Conservation (phyloP, 2,329 filamentous ascomycete genomes). For the Knufia petricola region DNA sequence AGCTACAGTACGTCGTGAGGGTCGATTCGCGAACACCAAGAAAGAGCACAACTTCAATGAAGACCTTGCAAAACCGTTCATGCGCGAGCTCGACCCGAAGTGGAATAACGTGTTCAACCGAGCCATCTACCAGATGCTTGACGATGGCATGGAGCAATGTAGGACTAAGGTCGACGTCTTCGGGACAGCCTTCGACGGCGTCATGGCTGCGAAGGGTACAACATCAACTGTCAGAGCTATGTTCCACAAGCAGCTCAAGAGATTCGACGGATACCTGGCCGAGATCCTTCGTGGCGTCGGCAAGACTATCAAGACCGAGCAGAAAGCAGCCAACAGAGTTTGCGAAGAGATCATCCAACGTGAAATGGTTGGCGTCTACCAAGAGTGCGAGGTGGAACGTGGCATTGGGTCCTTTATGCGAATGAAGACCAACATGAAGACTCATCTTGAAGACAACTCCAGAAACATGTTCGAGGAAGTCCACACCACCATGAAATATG, state of each 20-base stretch:
- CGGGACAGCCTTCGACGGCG: constrained; percentile 20
- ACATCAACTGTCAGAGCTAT: constrained; percentile 31
- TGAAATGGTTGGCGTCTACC: constrained; percentile 41
- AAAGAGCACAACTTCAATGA: constrained; percentile 29
- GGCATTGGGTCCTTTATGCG: constrained; percentile 40
- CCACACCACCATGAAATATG: constrained; percentile 31
- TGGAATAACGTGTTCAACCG: constrained; percentile 31
- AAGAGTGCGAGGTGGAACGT: constrained; percentile 34
- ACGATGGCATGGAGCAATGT: constrained; percentile 24
- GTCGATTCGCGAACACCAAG: constrained; percentile 34
- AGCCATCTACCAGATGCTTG: constrained; percentile 11
- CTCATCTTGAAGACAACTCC: constrained; percentile 34
- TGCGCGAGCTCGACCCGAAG: constrained; percentile 28
- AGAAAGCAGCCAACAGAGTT: constrained; percentile 45
- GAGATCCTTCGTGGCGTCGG: constrained; percentile 29
- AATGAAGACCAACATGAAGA: constrained; percentile 44
- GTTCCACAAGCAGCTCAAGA: constrained; percentile 34
- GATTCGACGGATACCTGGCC: constrained; percentile 34
- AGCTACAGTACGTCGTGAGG: constrained; percentile 45
- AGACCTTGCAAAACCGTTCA: constrained; percentile 23
- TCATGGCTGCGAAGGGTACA: constrained; percentile 31
- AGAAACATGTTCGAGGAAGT: constrained; percentile 43
- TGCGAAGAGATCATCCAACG: constrained; percentile 42
- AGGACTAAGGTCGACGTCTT: constrained; percentile 7
- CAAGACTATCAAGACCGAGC: constrained; percentile 34